Evolutionary conservation across 495 filamentous ascomycete species (phyloP).

Genomic region (Staphylotrichum longicolle): DNA sequence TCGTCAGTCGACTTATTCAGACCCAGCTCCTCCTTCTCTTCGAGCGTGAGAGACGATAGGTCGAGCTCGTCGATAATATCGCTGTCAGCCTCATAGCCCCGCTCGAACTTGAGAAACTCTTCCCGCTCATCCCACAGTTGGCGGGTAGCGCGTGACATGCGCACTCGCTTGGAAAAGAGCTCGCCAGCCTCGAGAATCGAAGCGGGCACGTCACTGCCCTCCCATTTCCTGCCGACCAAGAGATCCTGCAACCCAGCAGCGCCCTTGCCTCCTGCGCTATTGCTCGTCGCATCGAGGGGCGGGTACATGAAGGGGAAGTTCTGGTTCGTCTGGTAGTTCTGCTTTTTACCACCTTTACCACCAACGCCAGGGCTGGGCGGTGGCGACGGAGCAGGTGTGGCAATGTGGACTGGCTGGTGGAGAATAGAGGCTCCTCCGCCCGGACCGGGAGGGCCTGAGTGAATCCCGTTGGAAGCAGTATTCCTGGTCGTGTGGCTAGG

Average conservation of each 20-base stretch:
- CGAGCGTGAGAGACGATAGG: slow-evolving; percentile 49
- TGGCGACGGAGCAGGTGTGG: slow-evolving; percentile 94
- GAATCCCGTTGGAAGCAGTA: slow-evolving; percentile 48
- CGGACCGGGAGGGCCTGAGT: slow-evolving; percentile 47
- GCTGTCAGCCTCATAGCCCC: slow-evolving; percentile 62
- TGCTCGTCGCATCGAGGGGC: slow-evolving; percentile 77
- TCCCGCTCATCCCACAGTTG: slow-evolving; percentile 95
- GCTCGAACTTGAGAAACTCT: slow-evolving; percentile 82
- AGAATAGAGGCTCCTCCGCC: slow-evolving; percentile 75
- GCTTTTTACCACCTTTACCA: slow-evolving; percentile 94
- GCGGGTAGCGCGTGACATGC: slow-evolving; percentile 84
- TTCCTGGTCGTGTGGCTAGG: slow-evolving; percentile 64
- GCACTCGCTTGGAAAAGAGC: slow-evolving; percentile 81
- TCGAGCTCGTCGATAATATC: slow-evolving; percentile 53
- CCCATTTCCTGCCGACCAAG: slow-evolving; percentile 78
- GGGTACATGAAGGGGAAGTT: slow-evolving; percentile 98
- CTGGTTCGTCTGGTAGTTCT: slow-evolving; percentile 98
- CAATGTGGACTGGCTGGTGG: slow-evolving; percentile 95
- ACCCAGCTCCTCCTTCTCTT: slow-evolving; percentile 44
- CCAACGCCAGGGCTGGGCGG: slow-evolving; percentile 88
- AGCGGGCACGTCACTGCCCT: slow-evolving; percentile 84
- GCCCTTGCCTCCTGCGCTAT: slow-evolving; percentile 83
- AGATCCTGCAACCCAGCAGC: slow-evolving; percentile 69
- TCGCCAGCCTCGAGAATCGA: slow-evolving; percentile 95
- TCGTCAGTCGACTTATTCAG: slow-evolving; percentile 35